Base-by-base conservation (phyloP, 1,139 yeast species). In the Suhomyces guaymorum region DNA sequence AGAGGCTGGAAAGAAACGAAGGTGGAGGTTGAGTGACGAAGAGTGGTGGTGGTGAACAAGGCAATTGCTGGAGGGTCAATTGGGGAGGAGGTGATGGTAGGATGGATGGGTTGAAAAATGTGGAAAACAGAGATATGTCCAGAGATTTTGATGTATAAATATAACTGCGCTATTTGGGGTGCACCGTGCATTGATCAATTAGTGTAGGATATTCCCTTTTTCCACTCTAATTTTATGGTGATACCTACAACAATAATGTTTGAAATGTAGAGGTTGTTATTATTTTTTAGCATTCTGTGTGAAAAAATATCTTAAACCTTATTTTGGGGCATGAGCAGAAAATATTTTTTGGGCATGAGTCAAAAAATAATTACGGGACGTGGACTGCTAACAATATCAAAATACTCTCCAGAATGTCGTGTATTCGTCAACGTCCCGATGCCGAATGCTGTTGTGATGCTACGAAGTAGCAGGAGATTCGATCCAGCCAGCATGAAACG, bases 151-250 rank as follows among this genome's bases (percentile, higher is more conserved):
- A 30, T 30, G 33, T 37, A 37, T 37, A 37, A 37, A 37, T 37
- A 37, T 37, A 30, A 33, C 19, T 19, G 7, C 26, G 23, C 28
- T 24, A 25, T 23, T 29, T 29, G 21, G 26, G 30, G 37, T 4
- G 21, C 24, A 13, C 24, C 29, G 23, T 20, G 18, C 20, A 15
- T 33, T 23, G 30, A 26, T 31, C 22, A 17, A 22, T 16, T 15
- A 18, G 28, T 23, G 26, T 19, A 28, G 25, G 28, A 28, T 26
- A 30, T 32, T 28, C 27, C 30, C 26, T 31, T 32, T 36, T 32
- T 24, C 32, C 22, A 26, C 26, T 30, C 33, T 26, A 34, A 38
- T 38, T 34, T 30, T 38, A 34, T 34, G 33, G 38, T 38, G 41
- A 38, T 38, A 38, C 41, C 19, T 26, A 17, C 15, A 38, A 38